Evolutionary conservation across 2,329 filamentous ascomycete genomes (phyloP), one percentile per base, ranked within the genome.

Genomic region (Neocucurbitaria cava): DNA sequence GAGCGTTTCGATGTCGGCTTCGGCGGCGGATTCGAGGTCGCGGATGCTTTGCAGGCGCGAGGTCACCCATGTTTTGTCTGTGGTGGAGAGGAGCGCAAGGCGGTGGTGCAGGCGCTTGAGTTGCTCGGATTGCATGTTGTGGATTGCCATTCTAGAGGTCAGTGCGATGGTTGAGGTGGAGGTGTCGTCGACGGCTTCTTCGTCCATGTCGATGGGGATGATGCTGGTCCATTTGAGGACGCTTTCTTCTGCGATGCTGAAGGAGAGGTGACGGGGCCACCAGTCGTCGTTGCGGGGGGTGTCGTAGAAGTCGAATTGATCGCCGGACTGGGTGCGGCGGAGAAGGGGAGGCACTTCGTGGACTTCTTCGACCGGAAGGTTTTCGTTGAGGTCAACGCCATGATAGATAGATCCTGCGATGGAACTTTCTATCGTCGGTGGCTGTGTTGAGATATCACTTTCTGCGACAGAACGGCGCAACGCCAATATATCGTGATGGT

Each of bases 221-320:
- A 69, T 53, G 54, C 51, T 54, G 1, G 47, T 40, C 89, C 89
- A 92, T 15, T 77, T 80, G 1, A 92, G 77, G 7, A 93, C 77
- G n/a, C 87, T 89, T 56, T 92, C 88, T 75, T 91, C 89, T 1
- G 88, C 90, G 40, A 88, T 83, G 53, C 88, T 87, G 71, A 93
- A 93, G 3, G 89, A 92, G 59, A 93, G 81, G 39, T 89, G 85
- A 1, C 89, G 86, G 1, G 89, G 85, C 84, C 88, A 91, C 52
- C 84, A 85, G 24, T 81, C 81, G 57, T 90, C 87, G 56, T 85
- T 82, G 1, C 79, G 65, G 4, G 54, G n/a, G 1, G 59, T 18
- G n/a, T 61, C 56, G 24, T 68, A 63, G 6, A 73, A 6, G 56
- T 59, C 1, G 52, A 75, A 47, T 62, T 72, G 26, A 71, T 66